Evolutionary conservation across 345 rosid genomes (phyloP).

Genomic region (Euphorbia lathyris): DNA sequence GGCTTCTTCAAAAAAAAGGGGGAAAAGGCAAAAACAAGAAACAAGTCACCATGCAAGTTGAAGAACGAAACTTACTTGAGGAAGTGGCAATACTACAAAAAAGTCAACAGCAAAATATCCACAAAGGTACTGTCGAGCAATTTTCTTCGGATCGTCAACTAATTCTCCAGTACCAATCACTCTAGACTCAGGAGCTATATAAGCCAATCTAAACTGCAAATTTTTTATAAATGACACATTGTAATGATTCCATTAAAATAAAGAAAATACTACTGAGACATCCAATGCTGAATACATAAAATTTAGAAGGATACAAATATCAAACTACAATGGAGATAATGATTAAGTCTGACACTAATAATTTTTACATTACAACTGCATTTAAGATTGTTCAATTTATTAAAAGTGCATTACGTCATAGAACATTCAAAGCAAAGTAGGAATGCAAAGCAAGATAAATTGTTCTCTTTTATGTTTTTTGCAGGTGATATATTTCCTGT

Average conservation of each 20-base stretch:
- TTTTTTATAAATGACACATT: background rate
- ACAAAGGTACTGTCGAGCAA: constrained; percentile 56
- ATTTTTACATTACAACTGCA: too few species aligned
- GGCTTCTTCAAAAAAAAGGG: too few species aligned
- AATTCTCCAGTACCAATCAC: constrained; percentile 88
- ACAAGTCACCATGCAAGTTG: background rate
- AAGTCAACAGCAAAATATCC: constrained; percentile 59
- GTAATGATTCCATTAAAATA: background rate
- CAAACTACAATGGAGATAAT: too few species aligned
- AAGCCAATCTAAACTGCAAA: constrained; percentile 83
- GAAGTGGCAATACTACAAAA: constrained; percentile 65
- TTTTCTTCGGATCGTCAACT: constrained; percentile 76
- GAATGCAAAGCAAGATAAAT: too few species aligned
- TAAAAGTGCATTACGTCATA: too few species aligned
- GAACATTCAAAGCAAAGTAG: too few species aligned
- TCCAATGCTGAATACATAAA: background rate
- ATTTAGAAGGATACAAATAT: too few species aligned
- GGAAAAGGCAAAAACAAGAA: background rate
- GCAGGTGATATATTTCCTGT: too few species aligned
- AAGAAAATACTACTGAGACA: background rate
- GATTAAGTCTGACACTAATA: too few species aligned
- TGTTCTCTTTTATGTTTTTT: too few species aligned
- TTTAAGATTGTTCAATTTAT: too few species aligned
- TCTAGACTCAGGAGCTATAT: constrained; percentile 73
- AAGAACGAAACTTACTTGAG: constrained; percentile 54